Conservation (phyloP, 345 rosid species). For the Toxicodendron radicans region DNA sequence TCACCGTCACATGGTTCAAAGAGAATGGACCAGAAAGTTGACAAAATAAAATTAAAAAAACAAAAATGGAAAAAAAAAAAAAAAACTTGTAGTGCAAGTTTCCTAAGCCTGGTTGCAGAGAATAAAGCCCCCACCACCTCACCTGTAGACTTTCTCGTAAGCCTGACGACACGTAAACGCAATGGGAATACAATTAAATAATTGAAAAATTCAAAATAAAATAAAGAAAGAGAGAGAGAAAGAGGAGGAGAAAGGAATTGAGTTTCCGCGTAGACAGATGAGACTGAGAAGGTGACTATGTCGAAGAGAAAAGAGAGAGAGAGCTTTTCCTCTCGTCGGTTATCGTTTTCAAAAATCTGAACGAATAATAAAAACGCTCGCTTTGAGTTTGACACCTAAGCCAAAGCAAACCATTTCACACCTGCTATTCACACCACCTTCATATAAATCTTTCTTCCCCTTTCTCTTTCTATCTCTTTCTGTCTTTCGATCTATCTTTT, state of each 20-base stretch:
- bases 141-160: slow-evolving; percentile 34
- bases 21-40: slow-evolving; percentile 28
- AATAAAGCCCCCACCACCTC: slow-evolving; percentile 31
- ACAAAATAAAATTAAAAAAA: not conserved
- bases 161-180: slow-evolving; percentile 65
- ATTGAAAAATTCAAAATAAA: not conserved
- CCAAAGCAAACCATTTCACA: slow-evolving; percentile 55
- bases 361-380: slow-evolving; percentile 26
- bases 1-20: slow-evolving; percentile 18
- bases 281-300: slow-evolving; percentile 39
- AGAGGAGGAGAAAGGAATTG: slow-evolving; percentile 18
- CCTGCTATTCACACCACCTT: slow-evolving; percentile 46
- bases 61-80: not conserved
- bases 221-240: slow-evolving; percentile 8
- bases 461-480: slow-evolving; percentile 28
- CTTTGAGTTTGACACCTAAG: slow-evolving; percentile 34
- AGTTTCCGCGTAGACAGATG: slow-evolving; percentile 94
- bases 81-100: slow-evolving; percentile 33
- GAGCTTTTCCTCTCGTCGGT: not conserved
- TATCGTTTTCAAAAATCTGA: slow-evolving; percentile 39
- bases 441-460: slow-evolving; percentile 35
- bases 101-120: slow-evolving; percentile 31
- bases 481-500: slow-evolving; percentile 21
- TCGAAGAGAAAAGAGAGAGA: slow-evolving; percentile 21
- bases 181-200: slow-evolving; percentile 29